phyloP scores from a whole-genome alignment of 306 rosid genomes.

The Gastrolobium villosum region DNA sequence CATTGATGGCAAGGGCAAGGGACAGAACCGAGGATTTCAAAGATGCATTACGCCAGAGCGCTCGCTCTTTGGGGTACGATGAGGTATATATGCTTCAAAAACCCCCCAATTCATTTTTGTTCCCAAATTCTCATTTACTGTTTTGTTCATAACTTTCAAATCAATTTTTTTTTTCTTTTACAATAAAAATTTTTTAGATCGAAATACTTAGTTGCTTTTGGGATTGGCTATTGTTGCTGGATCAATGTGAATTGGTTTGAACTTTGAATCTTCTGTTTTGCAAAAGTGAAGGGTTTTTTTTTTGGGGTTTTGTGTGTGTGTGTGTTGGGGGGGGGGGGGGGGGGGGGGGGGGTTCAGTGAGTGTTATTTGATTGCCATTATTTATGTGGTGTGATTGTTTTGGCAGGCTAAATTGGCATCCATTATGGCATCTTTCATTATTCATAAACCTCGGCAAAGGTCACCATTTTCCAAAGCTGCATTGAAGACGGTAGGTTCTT shows the following conservation, averaged over 20 bases:
- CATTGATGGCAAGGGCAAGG: constrained; percentile 60
- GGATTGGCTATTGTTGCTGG: constrained; percentile 18
- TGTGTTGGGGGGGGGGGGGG: too few species aligned
- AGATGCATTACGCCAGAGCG: constrained; percentile 84
- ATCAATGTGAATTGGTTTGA: constrained; percentile 20
- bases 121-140: background rate
- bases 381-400: constrained; percentile 13
- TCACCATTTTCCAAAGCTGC: constrained; percentile 84
- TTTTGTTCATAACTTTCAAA: constrained; percentile 15
- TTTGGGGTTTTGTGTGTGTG: background rate
- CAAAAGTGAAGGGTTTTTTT: background rate
- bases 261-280: background rate
- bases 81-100: constrained; percentile 64
- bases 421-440: constrained; percentile 86
- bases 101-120: constrained; percentile 7
- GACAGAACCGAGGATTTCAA: constrained; percentile 94
- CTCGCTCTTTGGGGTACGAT: constrained; percentile 73
- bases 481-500: constrained; percentile 73
- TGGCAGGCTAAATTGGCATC: constrained; percentile 87
- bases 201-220: background rate
- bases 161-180: background rate
- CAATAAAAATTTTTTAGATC: background rate
- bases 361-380: background rate
- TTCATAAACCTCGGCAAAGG: constrained; percentile 82
- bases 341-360: too few species aligned